Percentiles rank a stretch among this genome's conserved stretches.
Conservation (phyloP, 169 alveolate species). For the Babesia caballi region DNA sequence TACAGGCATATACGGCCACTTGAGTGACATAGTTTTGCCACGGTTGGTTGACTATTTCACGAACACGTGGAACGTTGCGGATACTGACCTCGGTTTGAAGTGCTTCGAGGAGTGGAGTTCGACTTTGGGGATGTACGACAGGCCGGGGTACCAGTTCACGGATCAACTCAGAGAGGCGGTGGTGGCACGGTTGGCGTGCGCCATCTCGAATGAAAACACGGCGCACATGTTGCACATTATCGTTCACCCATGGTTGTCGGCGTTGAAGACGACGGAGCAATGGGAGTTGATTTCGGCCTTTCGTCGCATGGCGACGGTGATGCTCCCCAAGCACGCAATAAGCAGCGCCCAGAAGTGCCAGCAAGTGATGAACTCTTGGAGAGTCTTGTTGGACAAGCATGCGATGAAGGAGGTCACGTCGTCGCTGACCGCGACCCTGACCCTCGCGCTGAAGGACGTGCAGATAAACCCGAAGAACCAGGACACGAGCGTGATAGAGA, state of each 20-base stretch:
- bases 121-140: background rate
- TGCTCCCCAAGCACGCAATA: constrained; percentile 5
- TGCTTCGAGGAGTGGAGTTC: constrained; percentile 4
- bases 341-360: background rate
- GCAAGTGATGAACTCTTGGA: constrained; percentile 8
- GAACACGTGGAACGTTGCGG: constrained; percentile 21
- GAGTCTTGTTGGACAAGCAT: background rate
- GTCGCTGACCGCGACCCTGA: background rate
- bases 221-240: constrained; percentile 30
- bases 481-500: constrained; percentile 39
- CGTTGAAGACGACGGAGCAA: background rate
- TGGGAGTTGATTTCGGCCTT: background rate
- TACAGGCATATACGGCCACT: background rate
- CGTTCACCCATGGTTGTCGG: constrained; percentile 45
- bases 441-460: background rate
- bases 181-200: background rate
- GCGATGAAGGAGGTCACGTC: background rate
- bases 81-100: constrained; percentile 35
- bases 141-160: too few species aligned
- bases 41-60: constrained; percentile 17
- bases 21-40: background rate
- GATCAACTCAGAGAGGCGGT: background rate
- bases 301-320: background rate
- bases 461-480: constrained; percentile 43
- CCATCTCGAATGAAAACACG: background rate